Base-by-base conservation (phyloP, 306 rosid species). In the Vicia faba region DNA sequence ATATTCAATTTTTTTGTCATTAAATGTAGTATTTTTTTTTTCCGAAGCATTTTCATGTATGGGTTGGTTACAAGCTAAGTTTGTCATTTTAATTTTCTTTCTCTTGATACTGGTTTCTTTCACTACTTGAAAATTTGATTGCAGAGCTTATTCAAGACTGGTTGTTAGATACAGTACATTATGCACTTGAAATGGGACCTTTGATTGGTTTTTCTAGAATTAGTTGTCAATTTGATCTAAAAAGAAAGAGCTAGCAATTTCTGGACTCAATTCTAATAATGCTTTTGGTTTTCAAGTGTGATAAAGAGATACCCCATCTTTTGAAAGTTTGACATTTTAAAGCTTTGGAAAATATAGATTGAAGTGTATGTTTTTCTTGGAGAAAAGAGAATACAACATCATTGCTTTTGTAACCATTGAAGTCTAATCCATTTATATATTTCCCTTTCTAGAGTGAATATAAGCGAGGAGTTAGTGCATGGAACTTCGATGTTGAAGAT, bases 391-490 rank as follows among this genome's bases (percentile, higher is more conserved):
- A 36, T 38, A 19, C 28, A 35, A 59, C n/a, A 61, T 48, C 8
- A 8, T 64, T 39, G 58, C 64, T 71, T 57, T 35, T 13, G 55
- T 45, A 50, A n/a, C 60, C 61, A 41, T 72, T 68, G 70, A 41
- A 38, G 54, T 69, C 72, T 73, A 76, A 74, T 75, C 43, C 14
- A 49, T 57, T 59, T 66, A 14, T 31, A 4, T 68, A 11, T 75
- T 57, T 50, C 61, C 11, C 14, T 77, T 46, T 67, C 61, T 82
- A 95, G 99, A 95, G 97, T 75, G 97, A 95, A 83, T 95, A 95
- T 79, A 91, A 95, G 40, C 95, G 97, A 74, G 99, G 99, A 61
- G 99, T 95, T 70, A 95, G 99, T 68, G 99, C 99, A 18, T 95
- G 99, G 99, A 88, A 95, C 85, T 95, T 95, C 11, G 96, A 95